These are phyloP conservation scores for Pseudocercospora fijiensis DNA, from an alignment of 2,329 filamentous ascomycete species.

Conservation along the genomic window DNA sequence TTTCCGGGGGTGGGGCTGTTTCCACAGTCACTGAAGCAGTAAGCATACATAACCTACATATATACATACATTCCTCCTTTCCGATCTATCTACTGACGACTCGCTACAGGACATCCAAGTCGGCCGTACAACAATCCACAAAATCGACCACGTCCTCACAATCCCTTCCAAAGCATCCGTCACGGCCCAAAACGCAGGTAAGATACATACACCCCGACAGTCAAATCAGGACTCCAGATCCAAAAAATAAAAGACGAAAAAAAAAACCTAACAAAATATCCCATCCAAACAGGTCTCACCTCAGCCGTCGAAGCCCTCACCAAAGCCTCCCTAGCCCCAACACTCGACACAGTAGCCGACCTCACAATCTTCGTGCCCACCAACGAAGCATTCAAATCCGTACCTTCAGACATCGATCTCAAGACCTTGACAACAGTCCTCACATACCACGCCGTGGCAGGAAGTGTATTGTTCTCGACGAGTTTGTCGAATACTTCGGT, in stretches of 20 bases:
- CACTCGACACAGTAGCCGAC: conserved; percentile 17
- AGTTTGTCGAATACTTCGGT: conserved; percentile 17
- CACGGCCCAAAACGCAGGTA: conserved; percentile 8
- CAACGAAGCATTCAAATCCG: conserved; percentile 7
- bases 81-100: background rate
- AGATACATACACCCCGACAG: no score
- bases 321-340: conserved; percentile 8
- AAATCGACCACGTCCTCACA: conserved; percentile 21
- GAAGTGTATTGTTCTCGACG: conserved; percentile 15
- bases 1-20: conserved; percentile 38
- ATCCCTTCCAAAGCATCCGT: conserved; percentile 9
- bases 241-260: no score
- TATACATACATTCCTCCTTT: background rate
- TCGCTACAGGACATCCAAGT: conserved; percentile 19
- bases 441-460: conserved; percentile 7
- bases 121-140: conserved; percentile 22
- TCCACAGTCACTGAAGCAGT: conserved; percentile 40
- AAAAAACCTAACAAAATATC: no score
- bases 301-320: conserved; percentile 17
- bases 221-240: no score
- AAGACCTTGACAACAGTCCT: background rate
- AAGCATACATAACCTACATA: conserved; percentile 2
- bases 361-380: conserved; percentile 26
- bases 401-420: background rate
- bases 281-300: conserved; percentile 21